phyloP scores from a whole-genome alignment of 225 moss, liverwort and hornwort genomes.

The Ulota crispa region DNA sequence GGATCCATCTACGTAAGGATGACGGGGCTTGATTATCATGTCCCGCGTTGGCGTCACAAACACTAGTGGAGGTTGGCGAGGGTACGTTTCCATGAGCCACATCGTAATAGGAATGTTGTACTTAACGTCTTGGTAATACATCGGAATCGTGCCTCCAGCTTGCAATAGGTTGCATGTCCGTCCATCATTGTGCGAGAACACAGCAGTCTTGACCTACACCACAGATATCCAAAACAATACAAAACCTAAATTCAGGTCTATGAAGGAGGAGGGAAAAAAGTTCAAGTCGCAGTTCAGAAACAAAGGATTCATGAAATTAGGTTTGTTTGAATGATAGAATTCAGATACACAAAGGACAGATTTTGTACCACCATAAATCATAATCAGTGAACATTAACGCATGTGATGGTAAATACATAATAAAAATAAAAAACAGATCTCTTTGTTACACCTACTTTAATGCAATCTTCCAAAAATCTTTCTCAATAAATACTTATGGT shows the following conservation, averaged over 20 bases:
- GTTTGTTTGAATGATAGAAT: neutral
- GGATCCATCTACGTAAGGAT: slow-evolving; percentile 85
- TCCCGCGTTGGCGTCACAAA: slow-evolving; percentile 93
- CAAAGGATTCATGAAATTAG: neutral
- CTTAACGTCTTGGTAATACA: slow-evolving; percentile 98
- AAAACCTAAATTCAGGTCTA: slow-evolving; percentile 12
- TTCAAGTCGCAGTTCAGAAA: neutral
- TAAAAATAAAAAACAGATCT: too few relatives aligned
- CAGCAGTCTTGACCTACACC: slow-evolving; percentile 78
- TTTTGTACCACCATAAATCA: neutral
- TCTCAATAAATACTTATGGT: neutral
- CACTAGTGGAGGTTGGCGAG: slow-evolving; percentile 77
- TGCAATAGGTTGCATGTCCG: slow-evolving; percentile 81
- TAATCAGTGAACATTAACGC: neutral
- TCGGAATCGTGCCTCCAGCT: slow-evolving; percentile 96
- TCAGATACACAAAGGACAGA: neutral
- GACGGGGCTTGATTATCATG: slow-evolving; percentile 98
- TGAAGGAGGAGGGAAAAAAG: neutral
- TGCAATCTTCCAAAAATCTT: neutral
- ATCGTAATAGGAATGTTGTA: slow-evolving; percentile 96
- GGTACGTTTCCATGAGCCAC: slow-evolving; percentile 94
- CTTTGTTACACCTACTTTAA: neutral
- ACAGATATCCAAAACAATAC: slow-evolving; percentile 9
- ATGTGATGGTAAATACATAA: too few relatives aligned
- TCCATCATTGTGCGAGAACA: slow-evolving; percentile 89